Conservation (phyloP, 1,139 yeast species). For the Diutina neorugosa region DNA sequence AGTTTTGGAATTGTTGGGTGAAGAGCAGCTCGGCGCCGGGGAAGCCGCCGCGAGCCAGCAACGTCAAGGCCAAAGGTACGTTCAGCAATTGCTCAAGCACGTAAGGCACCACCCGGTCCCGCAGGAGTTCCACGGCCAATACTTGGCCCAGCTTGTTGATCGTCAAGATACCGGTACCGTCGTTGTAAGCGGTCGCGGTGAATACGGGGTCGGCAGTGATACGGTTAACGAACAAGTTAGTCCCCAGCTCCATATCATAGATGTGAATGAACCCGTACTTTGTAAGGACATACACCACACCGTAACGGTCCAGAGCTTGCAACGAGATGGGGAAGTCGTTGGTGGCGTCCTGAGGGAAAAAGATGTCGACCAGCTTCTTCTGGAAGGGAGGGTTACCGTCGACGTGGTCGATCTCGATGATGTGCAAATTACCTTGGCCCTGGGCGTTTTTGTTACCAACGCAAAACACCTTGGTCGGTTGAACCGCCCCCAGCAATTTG, state of each 20-base stretch:
- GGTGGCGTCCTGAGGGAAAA: slow-evolving; percentile 93
- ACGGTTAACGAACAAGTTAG: slow-evolving; percentile 89
- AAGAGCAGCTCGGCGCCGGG: slow-evolving; percentile 95
- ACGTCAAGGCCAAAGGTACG: slow-evolving; percentile 73
- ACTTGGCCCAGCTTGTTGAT: slow-evolving; percentile 95
- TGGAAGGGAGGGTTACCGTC: slow-evolving; percentile 76
- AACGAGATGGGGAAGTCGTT: slow-evolving; percentile 95
- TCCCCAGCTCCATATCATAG: slow-evolving; percentile 87
- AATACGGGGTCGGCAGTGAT: slow-evolving; percentile 95
- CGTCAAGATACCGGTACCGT: slow-evolving; percentile 76
- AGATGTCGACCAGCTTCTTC: slow-evolving; percentile 85
- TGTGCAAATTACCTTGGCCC: slow-evolving; percentile 80
- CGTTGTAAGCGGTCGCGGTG: slow-evolving; percentile 69
- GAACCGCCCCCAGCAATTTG: slow-evolving; percentile 58
- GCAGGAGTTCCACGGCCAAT: slow-evolving; percentile 80
- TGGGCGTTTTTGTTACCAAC: slow-evolving; percentile 81
- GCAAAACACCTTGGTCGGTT: slow-evolving; percentile 79
- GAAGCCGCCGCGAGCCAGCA: slow-evolving; percentile 91
- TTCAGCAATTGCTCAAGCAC: slow-evolving; percentile 79
- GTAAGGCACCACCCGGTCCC: slow-evolving; percentile 79
- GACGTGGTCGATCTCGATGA: slow-evolving; percentile 92
- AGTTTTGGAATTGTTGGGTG: slow-evolving; percentile 80
- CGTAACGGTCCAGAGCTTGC: slow-evolving; percentile 76
- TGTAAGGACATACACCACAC: slow-evolving; percentile 79
- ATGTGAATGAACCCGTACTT: slow-evolving; percentile 95